These are phyloP conservation scores for Penicillium polonicum DNA, from an alignment of 2,329 filamentous ascomycete species.

Conservation along the genomic window DNA sequence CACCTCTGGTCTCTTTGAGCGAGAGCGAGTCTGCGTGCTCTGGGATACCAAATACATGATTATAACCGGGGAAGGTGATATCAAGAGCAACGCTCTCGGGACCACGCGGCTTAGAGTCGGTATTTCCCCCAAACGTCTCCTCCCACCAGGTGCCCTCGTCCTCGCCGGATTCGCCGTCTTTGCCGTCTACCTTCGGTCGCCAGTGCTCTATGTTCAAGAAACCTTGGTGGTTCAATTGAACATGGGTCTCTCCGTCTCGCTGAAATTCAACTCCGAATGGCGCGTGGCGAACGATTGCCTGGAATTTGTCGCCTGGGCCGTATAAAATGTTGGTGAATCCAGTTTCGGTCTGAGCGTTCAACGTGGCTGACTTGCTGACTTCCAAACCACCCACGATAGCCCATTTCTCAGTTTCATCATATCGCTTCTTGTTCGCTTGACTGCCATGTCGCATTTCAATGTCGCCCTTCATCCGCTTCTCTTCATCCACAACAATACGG, in stretches of 20 bases:
- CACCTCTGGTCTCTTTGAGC: constrained; percentile 82
- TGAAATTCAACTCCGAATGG: constrained; percentile 87
- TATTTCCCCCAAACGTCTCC: constrained; percentile 91
- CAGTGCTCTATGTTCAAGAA: constrained; percentile 94
- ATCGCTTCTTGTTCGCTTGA: constrained; percentile 82
- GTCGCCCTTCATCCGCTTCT: constrained; percentile 82
- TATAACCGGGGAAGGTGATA: constrained; percentile 87
- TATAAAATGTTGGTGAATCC: constrained; percentile 74
- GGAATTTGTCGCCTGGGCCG: constrained; percentile 71
- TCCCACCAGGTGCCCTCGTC: constrained; percentile 95
- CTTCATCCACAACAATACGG: constrained; percentile 85
- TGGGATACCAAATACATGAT: constrained; percentile 90
- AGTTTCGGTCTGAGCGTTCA: constrained; percentile 63
- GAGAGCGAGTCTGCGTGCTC: constrained; percentile 88
- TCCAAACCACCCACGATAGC: constrained; percentile 78
- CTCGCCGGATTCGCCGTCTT: constrained; percentile 51
- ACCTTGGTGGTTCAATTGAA: constrained; percentile 88
- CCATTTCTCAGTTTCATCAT: constrained; percentile 88
- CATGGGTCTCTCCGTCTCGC: constrained; percentile 74
- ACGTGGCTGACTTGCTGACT: constrained; percentile 67
- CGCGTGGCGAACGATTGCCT: constrained; percentile 77
- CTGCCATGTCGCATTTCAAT: constrained; percentile 86
- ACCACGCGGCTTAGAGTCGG: constrained; percentile 89
- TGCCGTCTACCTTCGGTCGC: constrained; percentile 75
- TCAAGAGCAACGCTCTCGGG: constrained; percentile 90